Evolutionary conservation across 2,329 filamentous ascomycete genomes (phyloP), one percentile per base, ranked within the genome.

Genomic region (Fusarium papillatum): DNA sequence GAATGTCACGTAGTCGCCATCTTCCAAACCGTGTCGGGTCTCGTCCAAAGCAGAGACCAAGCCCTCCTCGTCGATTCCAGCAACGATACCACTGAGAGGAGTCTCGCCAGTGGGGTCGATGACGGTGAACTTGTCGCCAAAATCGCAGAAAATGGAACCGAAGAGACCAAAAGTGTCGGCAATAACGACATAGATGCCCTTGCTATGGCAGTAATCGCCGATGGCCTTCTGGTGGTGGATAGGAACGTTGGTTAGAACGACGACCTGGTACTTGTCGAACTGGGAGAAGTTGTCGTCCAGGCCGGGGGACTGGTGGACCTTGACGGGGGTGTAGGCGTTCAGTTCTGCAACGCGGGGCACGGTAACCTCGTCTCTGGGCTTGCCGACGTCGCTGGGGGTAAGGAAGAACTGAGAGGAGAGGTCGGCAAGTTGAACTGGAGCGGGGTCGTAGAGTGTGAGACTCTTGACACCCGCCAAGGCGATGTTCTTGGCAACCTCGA

Each of bases 401-500:
- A 99, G 92, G 90, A 99, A 99, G 90, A 99, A 99, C 85, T 99
- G 97, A 53, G 97, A 95, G 48, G 97, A 98, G 39, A 99, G 92
- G 82, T 99, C 97, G 79, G 95, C 90, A 79, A 98, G 94, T 78
- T 93, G 90, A 66, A 95, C 94, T 50, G 95, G 95, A 60, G 93
- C 92, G 59, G 97, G 96, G 83, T 99, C 97, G 88, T 95, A 95
- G 67, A 99, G 90, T 2, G 96, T 97, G 78, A 99, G 88, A 82
- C 96, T 98, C 90, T 99, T 99, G 86, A 99, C 97, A 84, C 97
- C 97, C 80, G 97, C 97, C 79, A 99, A 93, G 71, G 97, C 97
- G 81, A 99, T 95, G 82, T 99, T 99, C 90, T 99, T 99, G 82
- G 97, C 96, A 80, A 99, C 97, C 86, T 99, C 97, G 68, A 98